A percentile compares a stretch with the other conserved stretches of the same genome.
These are phyloP conservation scores for Thraustotheca clavata DNA, from an alignment of 352 stramenopile species.

Conservation along the genomic window DNA sequence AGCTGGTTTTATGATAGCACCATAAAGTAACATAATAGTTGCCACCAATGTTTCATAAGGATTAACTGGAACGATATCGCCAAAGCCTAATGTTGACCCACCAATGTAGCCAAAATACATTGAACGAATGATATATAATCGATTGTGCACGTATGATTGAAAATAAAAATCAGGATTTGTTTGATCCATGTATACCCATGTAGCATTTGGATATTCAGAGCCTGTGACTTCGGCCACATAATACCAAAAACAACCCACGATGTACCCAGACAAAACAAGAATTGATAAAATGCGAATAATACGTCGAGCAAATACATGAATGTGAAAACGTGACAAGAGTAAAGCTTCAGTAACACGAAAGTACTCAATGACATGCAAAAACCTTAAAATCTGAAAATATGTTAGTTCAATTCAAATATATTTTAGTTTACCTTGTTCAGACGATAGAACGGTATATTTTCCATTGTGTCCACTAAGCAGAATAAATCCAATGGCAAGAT, in stretches of 20 bases:
- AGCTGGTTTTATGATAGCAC: conserved; percentile 21
- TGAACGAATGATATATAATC: conserved; percentile 20
- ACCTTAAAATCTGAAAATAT: conserved; percentile 6
- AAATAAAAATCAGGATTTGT: conserved; percentile 7
- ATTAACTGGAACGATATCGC: conserved; percentile 23
- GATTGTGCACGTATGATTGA: conserved; percentile 14
- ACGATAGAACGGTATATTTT: not conserved
- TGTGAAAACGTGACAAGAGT: conserved; percentile 16
- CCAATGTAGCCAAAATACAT: conserved; percentile 24
- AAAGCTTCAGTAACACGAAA: conserved; percentile 20
- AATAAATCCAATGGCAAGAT: conserved; percentile 8
- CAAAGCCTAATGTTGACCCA: conserved; percentile 21
- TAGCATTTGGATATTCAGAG: not conserved
- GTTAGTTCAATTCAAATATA: not conserved
- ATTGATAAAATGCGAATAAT: conserved; percentile 20
- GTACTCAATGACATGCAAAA: conserved; percentile 17
- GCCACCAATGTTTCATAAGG: conserved; percentile 18
- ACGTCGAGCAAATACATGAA: conserved; percentile 18
- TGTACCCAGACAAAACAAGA: conserved; percentile 15
- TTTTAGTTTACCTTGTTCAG: conserved; percentile 18
- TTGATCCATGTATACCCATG: conserved; percentile 17
- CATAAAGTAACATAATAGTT: conserved; percentile 21
- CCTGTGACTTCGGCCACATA: conserved; percentile 8
- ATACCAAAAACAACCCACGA: conserved; percentile 22
- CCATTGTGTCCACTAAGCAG: not conserved